Evolutionary conservation across 148 eudicot species (phyloP).

Genomic region (Nepenthes gracilis): DNA sequence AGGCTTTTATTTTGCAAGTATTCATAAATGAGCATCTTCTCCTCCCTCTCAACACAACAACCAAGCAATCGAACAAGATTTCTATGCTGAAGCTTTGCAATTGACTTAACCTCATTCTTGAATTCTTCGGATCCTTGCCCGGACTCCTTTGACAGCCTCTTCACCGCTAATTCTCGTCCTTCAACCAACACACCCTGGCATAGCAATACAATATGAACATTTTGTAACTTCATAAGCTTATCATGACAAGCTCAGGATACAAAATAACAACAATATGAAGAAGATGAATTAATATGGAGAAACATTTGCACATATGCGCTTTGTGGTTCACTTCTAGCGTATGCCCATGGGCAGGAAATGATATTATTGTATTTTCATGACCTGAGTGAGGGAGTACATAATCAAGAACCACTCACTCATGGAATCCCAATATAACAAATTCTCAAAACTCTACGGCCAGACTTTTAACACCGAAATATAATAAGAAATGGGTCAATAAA

Average conservation of each 20-base stretch:
- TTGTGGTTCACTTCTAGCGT: too few relatives aligned
- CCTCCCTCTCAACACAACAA: constrained; percentile 6
- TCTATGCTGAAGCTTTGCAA: constrained; percentile 10
- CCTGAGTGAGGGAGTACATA: too few relatives aligned
- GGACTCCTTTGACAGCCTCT: constrained; percentile 7
- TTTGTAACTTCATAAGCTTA: not conserved
- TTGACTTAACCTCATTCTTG: constrained; percentile 8
- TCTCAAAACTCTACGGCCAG: too few relatives aligned
- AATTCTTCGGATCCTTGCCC: constrained; percentile 8
- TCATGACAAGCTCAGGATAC: not conserved
- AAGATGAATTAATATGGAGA: too few relatives aligned
- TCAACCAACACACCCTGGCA: constrained; percentile 2
- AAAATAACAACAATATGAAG: too few relatives aligned
- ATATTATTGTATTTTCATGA: too few relatives aligned
- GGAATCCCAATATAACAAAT: too few relatives aligned
- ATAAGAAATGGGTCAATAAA: too few relatives aligned
- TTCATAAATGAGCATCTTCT: constrained; percentile 9
- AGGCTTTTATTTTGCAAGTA: constrained; percentile 10
- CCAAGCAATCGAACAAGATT: constrained; percentile 8
- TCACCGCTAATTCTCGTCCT: constrained; percentile 6
- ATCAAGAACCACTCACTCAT: too few relatives aligned
- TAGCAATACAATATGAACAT: not conserved
- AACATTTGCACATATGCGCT: too few relatives aligned
- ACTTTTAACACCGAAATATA: too few relatives aligned
- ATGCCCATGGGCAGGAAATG: too few relatives aligned